Evolutionary conservation across 2,329 filamentous ascomycete species (phyloP), one percentile per base, ranked within the genome.

Genomic region (Penicillium olsonii): DNA sequence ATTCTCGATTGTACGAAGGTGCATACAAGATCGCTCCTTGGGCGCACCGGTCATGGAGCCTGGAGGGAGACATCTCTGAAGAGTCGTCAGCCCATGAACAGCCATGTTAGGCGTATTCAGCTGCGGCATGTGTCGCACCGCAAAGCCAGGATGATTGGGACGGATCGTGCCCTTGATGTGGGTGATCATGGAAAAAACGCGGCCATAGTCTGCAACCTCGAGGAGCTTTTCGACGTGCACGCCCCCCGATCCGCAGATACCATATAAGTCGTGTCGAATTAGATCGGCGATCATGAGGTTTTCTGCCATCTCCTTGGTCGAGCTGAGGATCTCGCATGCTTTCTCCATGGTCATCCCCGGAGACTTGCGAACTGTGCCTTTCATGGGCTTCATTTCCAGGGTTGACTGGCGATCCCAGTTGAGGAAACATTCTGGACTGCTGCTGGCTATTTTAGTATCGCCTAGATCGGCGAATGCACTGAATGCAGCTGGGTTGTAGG

Each of bases 211-310:
- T 70, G 96, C 92, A 1, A 97, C 87, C 50, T 85, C 82, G 75
- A 96, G 87, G 19, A 96, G 75, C 47, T 90, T 86, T 12, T 85
- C 83, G 1, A 96, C 90, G 5, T 74, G 68, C 1, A 96, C 90
- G 50, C 82, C 81, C 0, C 84, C 85, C 1, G 87, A 81, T 5
- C 88, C 89, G 53, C 87, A 90, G 8, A 95, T 85, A n/a, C 86
- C 84, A 69, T 95, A 88, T 11, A 97, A 77, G 68, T 97, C 92
- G 65, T 97, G 92, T 0, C 92, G 83, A n/a, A 96, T 94, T 1
- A 97, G 78, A 68, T 97, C 92, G 2, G 96, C 92, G 62, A 97
- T 96, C 94, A 97, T 97, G 19, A 97, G 80, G 65, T 97, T 97
- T 75, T 97, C 92, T 0, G 92, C 92, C 61, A 89, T 85, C 69